Evolutionary conservation across 768 basidiomycete genomes (phyloP).

Genomic region (Asterophora parasitica): DNA sequence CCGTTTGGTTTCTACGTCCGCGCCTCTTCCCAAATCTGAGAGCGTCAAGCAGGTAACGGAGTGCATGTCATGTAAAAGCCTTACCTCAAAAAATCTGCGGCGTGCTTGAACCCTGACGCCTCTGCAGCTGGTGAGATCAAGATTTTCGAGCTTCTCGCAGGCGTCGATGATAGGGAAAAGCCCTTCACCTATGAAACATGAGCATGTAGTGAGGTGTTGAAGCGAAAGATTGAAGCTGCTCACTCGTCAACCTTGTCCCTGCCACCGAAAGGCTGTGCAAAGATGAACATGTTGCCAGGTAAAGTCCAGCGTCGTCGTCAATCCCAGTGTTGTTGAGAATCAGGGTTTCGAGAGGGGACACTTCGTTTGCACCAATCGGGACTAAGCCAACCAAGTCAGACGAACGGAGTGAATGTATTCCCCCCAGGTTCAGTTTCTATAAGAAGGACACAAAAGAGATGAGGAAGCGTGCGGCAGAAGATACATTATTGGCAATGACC

Average conservation of each 20-base stretch:
- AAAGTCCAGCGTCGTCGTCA: conserved; percentile 51
- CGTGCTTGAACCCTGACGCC: conserved; percentile 55
- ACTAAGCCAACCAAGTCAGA: conserved; percentile 46
- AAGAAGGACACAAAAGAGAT: not conserved
- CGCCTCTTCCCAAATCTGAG: conserved; percentile 28
- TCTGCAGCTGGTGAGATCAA: conserved; percentile 66
- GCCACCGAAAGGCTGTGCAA: conserved; percentile 48
- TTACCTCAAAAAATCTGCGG: conserved; percentile 63
- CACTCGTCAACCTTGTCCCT: conserved; percentile 58
- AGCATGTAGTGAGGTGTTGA: not conserved
- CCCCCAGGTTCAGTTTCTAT: conserved; percentile 57
- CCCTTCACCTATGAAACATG: conserved; percentile 37
- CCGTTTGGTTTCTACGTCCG: not conserved
- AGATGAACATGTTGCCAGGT: conserved; percentile 45
- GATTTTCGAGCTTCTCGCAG: conserved; percentile 45
- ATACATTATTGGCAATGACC: conserved; percentile 27
- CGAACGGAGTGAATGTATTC: conserved; percentile 46
- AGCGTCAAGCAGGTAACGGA: not conserved
- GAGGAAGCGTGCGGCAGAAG: not conserved
- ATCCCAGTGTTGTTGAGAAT: conserved; percentile 57
- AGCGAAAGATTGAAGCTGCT: conserved; percentile 14
- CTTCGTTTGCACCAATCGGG: conserved; percentile 24
- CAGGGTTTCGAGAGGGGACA: conserved; percentile 42
- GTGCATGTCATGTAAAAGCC: not conserved
- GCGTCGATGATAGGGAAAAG: conserved; percentile 54